Evolutionary conservation across 129 eudicot species (phyloP), one percentile per base, ranked within the genome.

Genomic region (Chrysanthemum lavandulifolium): DNA sequence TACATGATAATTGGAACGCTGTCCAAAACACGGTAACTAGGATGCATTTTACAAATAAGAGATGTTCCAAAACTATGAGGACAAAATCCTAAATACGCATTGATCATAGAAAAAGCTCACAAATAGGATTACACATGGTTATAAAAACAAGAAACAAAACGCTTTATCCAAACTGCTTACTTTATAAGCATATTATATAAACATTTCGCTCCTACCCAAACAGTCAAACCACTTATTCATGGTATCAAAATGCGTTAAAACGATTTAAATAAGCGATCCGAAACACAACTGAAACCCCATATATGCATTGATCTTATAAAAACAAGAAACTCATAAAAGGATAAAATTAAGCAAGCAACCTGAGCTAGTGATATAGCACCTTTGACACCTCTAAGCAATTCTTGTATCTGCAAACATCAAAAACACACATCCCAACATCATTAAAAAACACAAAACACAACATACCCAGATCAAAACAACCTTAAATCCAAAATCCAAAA

Each of bases 361-460:
- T 95, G 99, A 66, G 99, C 99, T 54, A 95, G 67, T 23, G 99
- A 90, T 21, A 90, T 61, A 13, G 87, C 86, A 86, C 84, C 99
- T 76, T 88, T 85, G 45, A 72, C 73, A 76, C 88, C 89, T 62
- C 97, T 81, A 75, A 84, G 68, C 94, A 90, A 74, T 82, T 86
- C 84, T 76, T 90, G 97, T 61, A 95, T 85, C 99, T 95, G 94
- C 78, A 87, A 69, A 81, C 79, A 61, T 71, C 59, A 10, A 11
- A 47, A 49, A 77, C 79, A 66, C 62, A 55, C 33, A 61, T 27
- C 63, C 51, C 72, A 53, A 78, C 5, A 29, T 51, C 2, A 63
- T 49, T 6, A 69, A 36, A 57, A 13, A 63, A 29, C 50, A 48
- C 53, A 47, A 78, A 75, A 68, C 3, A 31, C 27, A 55, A 7